Base-by-base conservation (phyloP, 2,329 filamentous ascomycete species). In the Plenodomus lindquistii region DNA sequence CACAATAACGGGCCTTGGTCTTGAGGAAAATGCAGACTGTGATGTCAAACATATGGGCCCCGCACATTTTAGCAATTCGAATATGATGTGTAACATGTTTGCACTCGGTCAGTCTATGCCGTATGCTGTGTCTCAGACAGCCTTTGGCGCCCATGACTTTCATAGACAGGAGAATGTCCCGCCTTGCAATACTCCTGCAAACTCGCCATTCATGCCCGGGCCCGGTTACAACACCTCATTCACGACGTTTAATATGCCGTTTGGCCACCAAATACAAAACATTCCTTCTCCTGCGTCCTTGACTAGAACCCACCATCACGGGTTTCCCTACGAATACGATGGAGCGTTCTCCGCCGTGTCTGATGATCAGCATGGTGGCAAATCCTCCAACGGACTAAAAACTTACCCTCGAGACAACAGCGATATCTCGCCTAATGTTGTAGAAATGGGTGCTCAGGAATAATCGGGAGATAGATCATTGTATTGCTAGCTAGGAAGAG, bases 331-430 rank as follows among this genome's bases (percentile, higher is more conserved):
- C 13, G 22, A 37, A 1, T 49, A 47, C n/a, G 22, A 50, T 6
- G 43, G 42, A 7, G 18, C 21, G n/a, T 49, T 42, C n/a, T 1
- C 39, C 52, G 9, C 24, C 45, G n/a, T 13, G 41, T 8, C 27
- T 7, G 27, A 13, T 11, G 11, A 31, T 31, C 27, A 31, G 10
- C 38, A 44, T 11, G 15, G 34, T 20, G 40, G 38, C 31, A 37
- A 44, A 11, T 29, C 44, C 11, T 61, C 57, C 41, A 18, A 55
- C 5, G 45, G 48, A 6, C 46, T 58, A 9, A 55, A 49, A 19
- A 29, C 40, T 24, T 38, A 54, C 27, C n/a, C 44, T 42, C 36
- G 22, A 48, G 17, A 37, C n/a, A 40, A 37, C 22, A 36, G 42
- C 36, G 20, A 42, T n/a, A 13, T 18, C 3, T 17, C 34, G 17